A percentile compares a stretch with the other conserved stretches of the same genome.
phyloP scores from a whole-genome alignment of 2,329 filamentous ascomycete species.

The Mycosphaerella arachidis region DNA sequence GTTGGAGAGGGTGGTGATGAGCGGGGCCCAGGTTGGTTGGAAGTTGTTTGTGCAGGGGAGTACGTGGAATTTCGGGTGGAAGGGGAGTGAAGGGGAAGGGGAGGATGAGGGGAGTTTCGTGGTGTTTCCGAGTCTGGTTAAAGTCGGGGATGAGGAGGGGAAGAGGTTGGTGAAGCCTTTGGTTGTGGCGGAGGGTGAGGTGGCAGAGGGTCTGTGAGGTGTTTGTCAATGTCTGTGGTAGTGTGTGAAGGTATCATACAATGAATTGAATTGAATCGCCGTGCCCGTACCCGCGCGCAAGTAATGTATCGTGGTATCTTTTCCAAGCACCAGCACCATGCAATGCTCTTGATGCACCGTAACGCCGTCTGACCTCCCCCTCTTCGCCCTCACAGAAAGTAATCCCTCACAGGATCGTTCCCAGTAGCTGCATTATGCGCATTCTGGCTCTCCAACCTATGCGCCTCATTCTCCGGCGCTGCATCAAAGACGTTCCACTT shows the following conservation, averaged over 20 bases:
- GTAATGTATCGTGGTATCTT: slow-evolving; percentile 14
- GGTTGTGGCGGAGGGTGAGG: slow-evolving; percentile 11
- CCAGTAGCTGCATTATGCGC: slow-evolving; percentile 61
- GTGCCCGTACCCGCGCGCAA: slow-evolving; percentile 1
- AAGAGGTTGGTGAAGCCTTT: slow-evolving; percentile 12
- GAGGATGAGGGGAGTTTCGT: slow-evolving; percentile 11
- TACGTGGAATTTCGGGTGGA: slow-evolving; percentile 22
- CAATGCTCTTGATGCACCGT: slow-evolving; percentile 1
- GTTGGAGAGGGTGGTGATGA: slow-evolving; percentile 14
- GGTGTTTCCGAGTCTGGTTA: slow-evolving; percentile 19
- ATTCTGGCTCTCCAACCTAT: slow-evolving; percentile 74
- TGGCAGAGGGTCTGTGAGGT: not conserved
- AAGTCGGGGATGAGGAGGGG: slow-evolving; percentile 14
- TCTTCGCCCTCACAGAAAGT: slow-evolving; percentile 56
- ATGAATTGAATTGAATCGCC: slow-evolving; percentile 2
- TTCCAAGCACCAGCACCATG: slow-evolving; percentile 2
- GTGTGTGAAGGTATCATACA: not conserved
- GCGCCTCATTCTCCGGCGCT: slow-evolving; percentile 88
- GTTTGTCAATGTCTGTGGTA: not conserved
- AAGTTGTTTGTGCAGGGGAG: slow-evolving; percentile 18
- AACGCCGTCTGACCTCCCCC: slow-evolving; percentile 6
- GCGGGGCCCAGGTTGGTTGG: slow-evolving; percentile 16
- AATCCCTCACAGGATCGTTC: slow-evolving; percentile 65
- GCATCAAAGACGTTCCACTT: slow-evolving; percentile 99
- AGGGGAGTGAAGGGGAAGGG: slow-evolving; percentile 1